Percentiles rank a stretch among this genome's conserved stretches.
Conservation (phyloP, 768 basidiomycete species). For the Amanita rimosa region DNA sequence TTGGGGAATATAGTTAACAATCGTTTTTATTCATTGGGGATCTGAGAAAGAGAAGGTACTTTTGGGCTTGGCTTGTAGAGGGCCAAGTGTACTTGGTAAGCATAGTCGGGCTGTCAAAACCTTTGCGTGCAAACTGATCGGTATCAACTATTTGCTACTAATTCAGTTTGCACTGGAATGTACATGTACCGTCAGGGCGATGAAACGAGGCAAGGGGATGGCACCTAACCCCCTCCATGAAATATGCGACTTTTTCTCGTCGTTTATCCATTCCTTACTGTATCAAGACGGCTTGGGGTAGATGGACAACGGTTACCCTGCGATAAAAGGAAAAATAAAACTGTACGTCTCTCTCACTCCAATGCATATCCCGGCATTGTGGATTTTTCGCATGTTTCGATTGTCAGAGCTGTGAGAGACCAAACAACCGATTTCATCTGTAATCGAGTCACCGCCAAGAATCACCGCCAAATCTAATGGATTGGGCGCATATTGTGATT, state of each 20-base stretch:
- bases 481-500: not conserved
- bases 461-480: too few relatives aligned
- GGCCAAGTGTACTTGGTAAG: conserved; percentile 53
- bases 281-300: not conserved
- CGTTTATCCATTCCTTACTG: conserved; percentile 38
- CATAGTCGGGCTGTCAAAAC: not conserved
- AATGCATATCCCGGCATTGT: not conserved
- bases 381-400: too few relatives aligned
- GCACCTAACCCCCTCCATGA: conserved; percentile 43
- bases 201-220: conserved; percentile 27
- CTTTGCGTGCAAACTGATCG: not conserved
- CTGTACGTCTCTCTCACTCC: too few relatives aligned
- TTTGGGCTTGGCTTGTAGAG: conserved; percentile 49
- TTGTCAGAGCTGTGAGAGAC: too few relatives aligned
- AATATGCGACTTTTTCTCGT: conserved; percentile 39
- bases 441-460: too few relatives aligned
- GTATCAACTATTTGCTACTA: not conserved
- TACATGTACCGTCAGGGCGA: conserved; percentile 61
- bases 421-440: too few relatives aligned
- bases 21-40: conserved; percentile 52
- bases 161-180: conserved; percentile 39
- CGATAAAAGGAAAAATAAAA: not conserved
- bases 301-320: not conserved
- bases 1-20: conserved; percentile 11
- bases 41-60: conserved; percentile 48